Conservation (phyloP, 768 basidiomycete genomes). For the Hydnomerulius pinastri region DNA sequence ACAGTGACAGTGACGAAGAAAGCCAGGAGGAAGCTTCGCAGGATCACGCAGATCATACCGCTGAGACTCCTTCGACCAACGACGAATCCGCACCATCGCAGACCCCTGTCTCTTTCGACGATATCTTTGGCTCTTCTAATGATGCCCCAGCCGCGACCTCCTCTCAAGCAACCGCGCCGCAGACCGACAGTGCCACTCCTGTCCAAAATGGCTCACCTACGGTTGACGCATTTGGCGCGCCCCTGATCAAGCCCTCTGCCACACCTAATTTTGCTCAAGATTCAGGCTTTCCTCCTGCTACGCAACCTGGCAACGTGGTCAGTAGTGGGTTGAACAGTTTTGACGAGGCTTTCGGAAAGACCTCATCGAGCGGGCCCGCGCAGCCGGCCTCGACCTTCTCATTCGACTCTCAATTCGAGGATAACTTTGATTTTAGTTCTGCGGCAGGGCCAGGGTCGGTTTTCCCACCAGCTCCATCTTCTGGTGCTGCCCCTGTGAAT, state of each 20-base stretch:
- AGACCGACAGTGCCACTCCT: slow-evolving; percentile 18
- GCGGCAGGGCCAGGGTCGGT: slow-evolving; percentile 37
- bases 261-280: slow-evolving; percentile 22
- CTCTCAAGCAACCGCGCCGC: slow-evolving; percentile 13
- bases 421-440: slow-evolving; percentile 63
- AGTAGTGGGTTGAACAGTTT: slow-evolving; percentile 55
- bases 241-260: slow-evolving; percentile 17
- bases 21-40: slow-evolving; percentile 34
- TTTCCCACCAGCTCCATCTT: slow-evolving; percentile 29
- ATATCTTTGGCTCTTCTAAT: slow-evolving; percentile 47
- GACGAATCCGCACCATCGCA: slow-evolving; percentile 10
- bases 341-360: slow-evolving; percentile 71
- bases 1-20: slow-evolving; percentile 49
- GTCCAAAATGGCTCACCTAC: slow-evolving; percentile 18
- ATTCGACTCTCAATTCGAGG: slow-evolving; percentile 67
- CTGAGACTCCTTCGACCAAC: slow-evolving; percentile 14
- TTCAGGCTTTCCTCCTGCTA: slow-evolving; percentile 21
- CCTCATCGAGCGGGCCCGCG: slow-evolving; percentile 41
- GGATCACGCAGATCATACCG: slow-evolving; percentile 17
- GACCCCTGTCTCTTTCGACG: slow-evolving; percentile 49
- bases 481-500: slow-evolving; percentile 23
- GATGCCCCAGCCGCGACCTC: slow-evolving; percentile 27
- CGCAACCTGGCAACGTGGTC: slow-evolving; percentile 10
- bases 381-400: slow-evolving; percentile 44
- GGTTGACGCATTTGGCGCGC: slow-evolving; percentile 45